These are phyloP conservation scores for Rhododendron simsii DNA, from an alignment of 148 eudicot species.

Conservation along the genomic window DNA sequence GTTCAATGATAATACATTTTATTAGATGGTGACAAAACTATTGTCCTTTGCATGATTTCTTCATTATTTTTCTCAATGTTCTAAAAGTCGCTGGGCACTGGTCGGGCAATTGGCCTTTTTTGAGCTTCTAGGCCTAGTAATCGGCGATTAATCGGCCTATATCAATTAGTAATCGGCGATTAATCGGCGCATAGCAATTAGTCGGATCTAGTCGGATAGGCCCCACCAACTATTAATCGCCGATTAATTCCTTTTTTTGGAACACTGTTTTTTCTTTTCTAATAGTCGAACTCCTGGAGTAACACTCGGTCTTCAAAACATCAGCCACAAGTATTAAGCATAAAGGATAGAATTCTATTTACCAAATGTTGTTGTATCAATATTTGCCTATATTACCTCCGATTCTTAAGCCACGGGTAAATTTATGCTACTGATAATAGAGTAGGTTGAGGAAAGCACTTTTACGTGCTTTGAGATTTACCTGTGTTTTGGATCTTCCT, in stretches of 20 bases:
- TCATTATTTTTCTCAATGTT: neutral
- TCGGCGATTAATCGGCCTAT: too few species aligned
- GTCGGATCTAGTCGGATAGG: too few species aligned
- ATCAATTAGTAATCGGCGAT: too few species aligned
- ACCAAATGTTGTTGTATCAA: neutral
- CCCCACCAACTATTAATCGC: too few species aligned
- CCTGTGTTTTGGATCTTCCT: neutral
- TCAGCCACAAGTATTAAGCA: neutral
- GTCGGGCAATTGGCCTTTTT: too few species aligned
- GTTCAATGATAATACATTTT: neutral
- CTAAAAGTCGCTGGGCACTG: too few species aligned
- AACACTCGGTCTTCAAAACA: neutral
- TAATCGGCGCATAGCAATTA: too few species aligned
- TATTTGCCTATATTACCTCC: neutral
- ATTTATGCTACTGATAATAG: neutral
- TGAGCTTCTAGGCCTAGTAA: too few species aligned
- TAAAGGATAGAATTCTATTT: neutral
- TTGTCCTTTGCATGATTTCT: neutral
- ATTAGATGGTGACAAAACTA: neutral
- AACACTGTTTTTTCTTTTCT: too few species aligned
- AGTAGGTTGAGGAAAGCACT: neutral
- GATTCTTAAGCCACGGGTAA: neutral
- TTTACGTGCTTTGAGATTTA: neutral
- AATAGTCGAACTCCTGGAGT: neutral
- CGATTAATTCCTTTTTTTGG: too few species aligned